Percentiles rank a stretch among this genome's conserved stretches.
Conservation (phyloP, 805 yeast species). For the Barnettozyma populi region DNA sequence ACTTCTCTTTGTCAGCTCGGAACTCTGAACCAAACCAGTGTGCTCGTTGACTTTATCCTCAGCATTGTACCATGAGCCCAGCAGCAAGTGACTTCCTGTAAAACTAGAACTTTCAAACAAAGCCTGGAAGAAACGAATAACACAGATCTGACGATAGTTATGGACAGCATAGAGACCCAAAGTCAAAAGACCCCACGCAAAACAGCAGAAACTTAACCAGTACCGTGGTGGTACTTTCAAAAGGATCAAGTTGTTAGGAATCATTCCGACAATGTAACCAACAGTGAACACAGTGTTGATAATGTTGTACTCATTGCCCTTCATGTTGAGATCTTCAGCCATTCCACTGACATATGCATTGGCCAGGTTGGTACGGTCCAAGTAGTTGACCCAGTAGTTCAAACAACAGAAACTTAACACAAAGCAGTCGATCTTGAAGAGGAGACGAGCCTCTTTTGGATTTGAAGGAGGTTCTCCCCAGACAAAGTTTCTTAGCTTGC, state of each 20-base stretch:
- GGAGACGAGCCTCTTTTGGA: constrained; percentile 17
- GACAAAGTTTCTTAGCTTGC: constrained; percentile 16
- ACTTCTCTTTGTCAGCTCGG: constrained; percentile 43
- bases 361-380: constrained; percentile 50
- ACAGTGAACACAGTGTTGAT: constrained; percentile 52
- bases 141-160: constrained; percentile 45
- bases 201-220: constrained; percentile 49
- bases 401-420: constrained; percentile 21
- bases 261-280: constrained; percentile 56
- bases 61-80: constrained; percentile 48
- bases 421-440: constrained; percentile 25
- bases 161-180: constrained; percentile 45
- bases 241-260: constrained; percentile 54
- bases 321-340: constrained; percentile 48
- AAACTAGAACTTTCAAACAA: constrained; percentile 55
- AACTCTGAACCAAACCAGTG: constrained; percentile 23
- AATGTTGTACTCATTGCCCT: constrained; percentile 44
- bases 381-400: constrained; percentile 39
- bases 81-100: constrained; percentile 47
- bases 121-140: constrained; percentile 55
- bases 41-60: constrained; percentile 24
- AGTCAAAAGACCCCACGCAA: constrained; percentile 53
- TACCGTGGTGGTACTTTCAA: constrained; percentile 49
- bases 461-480: constrained; percentile 24
- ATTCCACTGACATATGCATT: constrained; percentile 66